Evolutionary conservation across 2,329 filamentous ascomycete genomes (phyloP), one percentile per base, ranked within the genome.

Genomic region (Paramyrothecium sp.): DNA sequence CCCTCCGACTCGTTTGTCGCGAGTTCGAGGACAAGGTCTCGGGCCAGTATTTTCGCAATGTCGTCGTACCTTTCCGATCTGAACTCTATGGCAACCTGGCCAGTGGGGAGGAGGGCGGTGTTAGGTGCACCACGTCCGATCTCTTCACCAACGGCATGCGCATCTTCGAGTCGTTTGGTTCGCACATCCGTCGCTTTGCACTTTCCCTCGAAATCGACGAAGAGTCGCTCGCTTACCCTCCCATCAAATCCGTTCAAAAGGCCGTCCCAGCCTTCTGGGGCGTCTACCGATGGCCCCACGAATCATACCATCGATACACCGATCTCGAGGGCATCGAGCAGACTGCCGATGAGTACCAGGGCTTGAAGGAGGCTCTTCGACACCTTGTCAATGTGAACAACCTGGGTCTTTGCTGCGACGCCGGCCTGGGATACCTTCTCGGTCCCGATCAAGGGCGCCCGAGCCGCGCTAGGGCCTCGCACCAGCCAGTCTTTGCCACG

Each of bases 191-290:
- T 26, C 81, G 80, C 54, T 89, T 89, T 64, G 88, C 86, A 5
- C 82, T 91, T 67, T 86, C 85, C 22, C 85, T 90, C 59, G 88
- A 90, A 64, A 78, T 90, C n/a, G 81, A 83, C 56, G 83, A 89
- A 65, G 69, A 72, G 44, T 73, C 72, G 16, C 67, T 82, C 12
- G 72, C 74, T 13, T 71, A 75, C 22, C 84, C 86, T 8, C 84
- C 83, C 1, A 64, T 77, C n/a, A 88, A 89, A 64, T 74, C 75
- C 5, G 72, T 78, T 7, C 82, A 85, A 34, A 77, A 85, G 60
- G 75, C 77, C 22, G 72, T 85, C 30, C 74, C 78, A 3, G 77
- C 83, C 41, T 88, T 86, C 62, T 89, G 86, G 82, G 87, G 87
- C 4, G 75, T 79, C 7, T 90, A 89, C 64, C 78, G 82, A 52